Evolutionary conservation across 1,139 yeast genomes (phyloP), one percentile per base, ranked within the genome.

Genomic region (Yamadazyma diospyri): DNA sequence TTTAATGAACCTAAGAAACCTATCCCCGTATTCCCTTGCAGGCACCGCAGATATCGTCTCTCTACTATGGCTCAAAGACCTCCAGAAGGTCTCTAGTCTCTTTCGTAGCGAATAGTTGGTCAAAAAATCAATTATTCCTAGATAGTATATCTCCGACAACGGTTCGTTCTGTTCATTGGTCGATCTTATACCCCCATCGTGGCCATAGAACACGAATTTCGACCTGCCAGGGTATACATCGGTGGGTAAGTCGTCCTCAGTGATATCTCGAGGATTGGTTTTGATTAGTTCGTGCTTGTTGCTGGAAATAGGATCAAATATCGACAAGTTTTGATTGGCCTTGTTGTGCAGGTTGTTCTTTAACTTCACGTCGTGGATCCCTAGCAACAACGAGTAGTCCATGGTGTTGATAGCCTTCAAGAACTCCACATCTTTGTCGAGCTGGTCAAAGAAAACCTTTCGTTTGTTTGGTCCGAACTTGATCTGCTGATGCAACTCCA

Each of bases 81-180:
- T 72, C 80, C 89, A 84, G 45, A 86, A 76, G 0, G 98, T 92
- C 54, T 94, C 99, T 29, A 88, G 55, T 40, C 76, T 72, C 54
- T 94, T 94, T 46, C 78, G 61, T 16, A 81, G 57, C 1, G 88
- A 82, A 53, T 94, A 94, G 39, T 81, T 78, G 0, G 98, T 94
- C 43, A 94, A 65, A 58, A 95, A 89, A 54, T 94, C 99, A 48
- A 94, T 94, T 29, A 94, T 81, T 10, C 98, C 98, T 47, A 94
- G 62, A 51, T 89, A 94, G 58, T 94, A 94, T 10, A 94, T 77
- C 38, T 83, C 78, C 17, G 76, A 69, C 29, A 77, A 55, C 17
- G 88, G 87, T 32, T 74, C 69, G 48, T 86, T 72, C 32, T 71
- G 53, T 32, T 68, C 77, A 48, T 82, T 77, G 0, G 95, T 81